Percentiles rank a stretch among this genome's conserved stretches.
Evolutionary conservation across 1,284 basidiomycete species (phyloP).

Genomic region (Wolfiporia cocos): DNA sequence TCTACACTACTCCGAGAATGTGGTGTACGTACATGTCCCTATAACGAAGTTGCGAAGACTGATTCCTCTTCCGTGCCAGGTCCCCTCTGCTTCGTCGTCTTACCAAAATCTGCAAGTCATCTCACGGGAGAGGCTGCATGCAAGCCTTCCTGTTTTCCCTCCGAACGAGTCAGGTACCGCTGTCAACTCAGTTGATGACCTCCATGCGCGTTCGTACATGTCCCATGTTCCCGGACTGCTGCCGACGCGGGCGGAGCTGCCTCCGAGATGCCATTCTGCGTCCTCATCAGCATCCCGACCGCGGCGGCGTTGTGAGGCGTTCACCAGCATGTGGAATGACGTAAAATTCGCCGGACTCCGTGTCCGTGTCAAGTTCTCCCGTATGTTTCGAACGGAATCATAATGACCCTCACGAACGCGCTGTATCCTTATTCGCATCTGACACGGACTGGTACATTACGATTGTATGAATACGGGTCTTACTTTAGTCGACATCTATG

Average conservation of each 20-base stretch:
- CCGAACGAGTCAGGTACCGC: not conserved
- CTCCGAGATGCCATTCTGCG: not conserved
- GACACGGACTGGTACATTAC: no score
- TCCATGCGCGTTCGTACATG: slow-evolving; percentile 1
- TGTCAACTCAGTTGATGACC: slow-evolving; percentile 1
- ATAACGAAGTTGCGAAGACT: no score
- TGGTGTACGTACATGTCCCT: not conserved
- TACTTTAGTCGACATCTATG: no score
- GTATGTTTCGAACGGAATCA: slow-evolving; percentile 1
- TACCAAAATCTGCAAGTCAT: not conserved
- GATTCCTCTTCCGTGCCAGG: no score
- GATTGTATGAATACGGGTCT: no score
- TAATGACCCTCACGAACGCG: no score
- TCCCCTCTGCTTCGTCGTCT: not conserved
- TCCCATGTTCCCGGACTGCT: not conserved
- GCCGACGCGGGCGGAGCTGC: not conserved
- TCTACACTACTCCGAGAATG: not conserved
- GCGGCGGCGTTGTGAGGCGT: not conserved
- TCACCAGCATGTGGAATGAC: slow-evolving; percentile 5
- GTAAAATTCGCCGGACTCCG: slow-evolving; percentile 4
- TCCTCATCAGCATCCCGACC: slow-evolving; percentile 1
- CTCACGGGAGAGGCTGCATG: not conserved
- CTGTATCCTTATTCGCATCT: no score
- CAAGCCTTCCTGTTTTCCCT: no score
- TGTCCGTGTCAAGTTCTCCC: slow-evolving; percentile 3